Evolutionary conservation across 164 flowering plant genomes (phyloP).

Genomic region (Aristolochia fimbriata): DNA sequence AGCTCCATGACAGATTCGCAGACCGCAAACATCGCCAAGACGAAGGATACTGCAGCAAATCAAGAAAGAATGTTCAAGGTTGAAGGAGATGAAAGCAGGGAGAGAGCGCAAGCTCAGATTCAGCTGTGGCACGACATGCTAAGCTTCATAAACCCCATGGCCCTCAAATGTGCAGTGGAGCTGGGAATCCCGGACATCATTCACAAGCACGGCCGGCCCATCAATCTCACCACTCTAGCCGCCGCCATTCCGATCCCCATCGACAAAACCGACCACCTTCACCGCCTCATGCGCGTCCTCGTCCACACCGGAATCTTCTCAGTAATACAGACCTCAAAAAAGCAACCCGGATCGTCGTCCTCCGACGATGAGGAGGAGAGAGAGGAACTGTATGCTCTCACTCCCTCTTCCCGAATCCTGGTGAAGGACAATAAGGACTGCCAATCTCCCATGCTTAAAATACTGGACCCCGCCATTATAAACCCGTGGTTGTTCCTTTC

Average conservation of each 20-base stretch:
- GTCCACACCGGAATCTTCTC: conserved; percentile 31
- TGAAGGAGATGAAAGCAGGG: background rate
- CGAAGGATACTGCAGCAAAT: too few species aligned
- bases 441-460: too few species aligned
- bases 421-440: too few species aligned
- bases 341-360: too few species aligned
- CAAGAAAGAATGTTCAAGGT: too few species aligned
- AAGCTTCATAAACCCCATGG: conserved; percentile 25
- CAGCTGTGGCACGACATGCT: background rate
- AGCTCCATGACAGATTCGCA: too few species aligned
- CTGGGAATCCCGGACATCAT: conserved; percentile 27
- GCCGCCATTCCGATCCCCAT: conserved; percentile 6
- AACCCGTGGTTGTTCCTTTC: too few species aligned
- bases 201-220: conserved; percentile 20
- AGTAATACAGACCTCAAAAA: conserved; percentile 4
- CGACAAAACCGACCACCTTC: conserved; percentile 9
- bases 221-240: conserved; percentile 15
- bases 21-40: too few species aligned
- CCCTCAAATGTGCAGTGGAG: conserved; percentile 32
- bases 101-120: background rate
- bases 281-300: conserved; percentile 33
- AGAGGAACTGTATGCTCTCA: conserved; percentile 15
- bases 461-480: too few species aligned
- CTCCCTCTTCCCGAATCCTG: too few species aligned
- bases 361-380: too few species aligned